Evolutionary conservation across 768 basidiomycete genomes (phyloP).

Genomic region (Trametes maxima): DNA sequence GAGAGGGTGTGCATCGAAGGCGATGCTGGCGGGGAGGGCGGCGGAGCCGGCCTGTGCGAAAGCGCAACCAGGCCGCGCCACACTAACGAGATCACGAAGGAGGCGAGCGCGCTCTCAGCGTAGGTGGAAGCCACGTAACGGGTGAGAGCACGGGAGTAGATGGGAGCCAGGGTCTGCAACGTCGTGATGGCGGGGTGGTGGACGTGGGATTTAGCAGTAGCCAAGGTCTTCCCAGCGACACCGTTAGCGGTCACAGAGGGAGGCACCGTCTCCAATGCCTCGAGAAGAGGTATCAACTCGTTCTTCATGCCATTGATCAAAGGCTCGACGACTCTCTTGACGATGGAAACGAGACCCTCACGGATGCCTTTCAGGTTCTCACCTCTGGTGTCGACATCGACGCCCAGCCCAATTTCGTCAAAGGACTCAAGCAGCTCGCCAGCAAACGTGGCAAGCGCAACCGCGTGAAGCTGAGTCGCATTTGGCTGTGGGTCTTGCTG

Average conservation of each 20-base stretch:
- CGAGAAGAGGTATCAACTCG: slow-evolving; percentile 62
- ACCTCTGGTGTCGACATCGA: slow-evolving; percentile 59
- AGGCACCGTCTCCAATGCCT: slow-evolving; percentile 51
- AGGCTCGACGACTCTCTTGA: slow-evolving; percentile 68
- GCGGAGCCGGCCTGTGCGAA: slow-evolving; percentile 53
- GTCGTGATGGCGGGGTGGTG: slow-evolving; percentile 62
- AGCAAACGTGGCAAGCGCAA: slow-evolving; percentile 68
- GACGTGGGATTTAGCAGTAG: slow-evolving; percentile 18
- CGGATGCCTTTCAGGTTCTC: slow-evolving; percentile 71
- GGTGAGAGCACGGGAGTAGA: slow-evolving; percentile 59
- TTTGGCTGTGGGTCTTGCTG: slow-evolving; percentile 52
- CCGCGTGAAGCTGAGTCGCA: slow-evolving; percentile 69
- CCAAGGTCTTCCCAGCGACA: slow-evolving; percentile 6
- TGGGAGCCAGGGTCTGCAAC: slow-evolving; percentile 60
- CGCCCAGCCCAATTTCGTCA: slow-evolving; percentile 64
- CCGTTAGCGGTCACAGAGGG: slow-evolving; percentile 9
- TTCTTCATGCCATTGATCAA: slow-evolving; percentile 61
- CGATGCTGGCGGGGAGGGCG: slow-evolving; percentile 45
- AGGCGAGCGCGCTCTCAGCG: slow-evolving; percentile 64
- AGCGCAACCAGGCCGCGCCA: slow-evolving; percentile 78
- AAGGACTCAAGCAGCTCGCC: slow-evolving; percentile 75
- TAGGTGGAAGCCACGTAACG: slow-evolving; percentile 56
- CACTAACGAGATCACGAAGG: slow-evolving; percentile 69
- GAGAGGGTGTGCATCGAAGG: slow-evolving; percentile 31
- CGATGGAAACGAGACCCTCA: slow-evolving; percentile 69